Percentiles rank a stretch among this genome's conserved stretches.
Evolutionary conservation across 2,329 filamentous ascomycete species (phyloP).

Genomic region (Alternaria sp.): DNA sequence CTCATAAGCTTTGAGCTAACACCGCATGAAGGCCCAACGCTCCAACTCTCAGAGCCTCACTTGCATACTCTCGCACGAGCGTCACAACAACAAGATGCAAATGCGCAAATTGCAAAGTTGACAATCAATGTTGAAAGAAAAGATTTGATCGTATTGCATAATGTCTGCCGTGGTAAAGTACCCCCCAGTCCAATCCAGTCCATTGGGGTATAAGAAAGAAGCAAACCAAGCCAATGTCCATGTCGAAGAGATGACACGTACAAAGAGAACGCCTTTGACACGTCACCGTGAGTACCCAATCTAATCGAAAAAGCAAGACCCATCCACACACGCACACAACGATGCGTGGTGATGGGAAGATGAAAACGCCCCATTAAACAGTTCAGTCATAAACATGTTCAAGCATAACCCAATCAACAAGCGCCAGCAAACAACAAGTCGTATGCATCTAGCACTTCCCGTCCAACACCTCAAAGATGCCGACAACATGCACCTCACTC

Average conservation of each 20-base stretch:
- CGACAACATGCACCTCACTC: constrained; percentile 40
- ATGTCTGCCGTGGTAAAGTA: neutral
- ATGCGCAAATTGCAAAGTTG: neutral
- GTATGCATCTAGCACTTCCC: constrained; percentile 29
- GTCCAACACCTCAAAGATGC: constrained; percentile 49
- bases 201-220: constrained; percentile 5
- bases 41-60: neutral
- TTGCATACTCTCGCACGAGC: neutral
- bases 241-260: neutral
- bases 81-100: neutral
- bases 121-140: neutral
- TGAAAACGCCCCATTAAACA: neutral
- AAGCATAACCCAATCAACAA: constrained; percentile 1
- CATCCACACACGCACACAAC: neutral
- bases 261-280: neutral
- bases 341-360: neutral
- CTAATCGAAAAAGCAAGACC: neutral
- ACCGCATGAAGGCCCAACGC: neutral
- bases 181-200: constrained; percentile 5
- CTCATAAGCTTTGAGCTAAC: neutral
- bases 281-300: neutral
- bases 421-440: neutral
- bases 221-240: neutral
- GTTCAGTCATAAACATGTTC: neutral
- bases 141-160: neutral